phyloP scores from a whole-genome alignment of 768 basidiomycete genomes.

The Pulveroboletus ravenelii region DNA sequence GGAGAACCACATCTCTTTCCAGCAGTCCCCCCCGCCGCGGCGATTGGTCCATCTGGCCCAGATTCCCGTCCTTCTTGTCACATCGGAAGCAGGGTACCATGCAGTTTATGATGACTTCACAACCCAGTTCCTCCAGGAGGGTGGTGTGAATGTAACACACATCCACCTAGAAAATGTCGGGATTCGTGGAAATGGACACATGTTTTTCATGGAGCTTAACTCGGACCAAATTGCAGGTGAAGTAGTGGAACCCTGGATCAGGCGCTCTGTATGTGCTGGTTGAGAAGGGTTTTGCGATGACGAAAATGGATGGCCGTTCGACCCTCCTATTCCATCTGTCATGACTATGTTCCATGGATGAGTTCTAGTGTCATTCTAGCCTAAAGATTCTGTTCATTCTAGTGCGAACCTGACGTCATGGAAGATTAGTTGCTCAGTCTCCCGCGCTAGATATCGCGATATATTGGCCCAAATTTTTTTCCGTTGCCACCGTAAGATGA shows the following conservation, averaged over 20 bases:
- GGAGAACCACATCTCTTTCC: constrained; percentile 36
- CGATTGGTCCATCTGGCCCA: constrained; percentile 38
- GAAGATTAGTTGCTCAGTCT: no score
- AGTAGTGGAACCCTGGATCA: constrained; percentile 40
- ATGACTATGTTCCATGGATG: neutral
- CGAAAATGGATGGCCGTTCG: neutral
- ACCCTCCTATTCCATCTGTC: neutral
- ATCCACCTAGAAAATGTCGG: constrained; percentile 39
- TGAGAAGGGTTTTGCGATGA: neutral
- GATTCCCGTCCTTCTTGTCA: constrained; percentile 45
- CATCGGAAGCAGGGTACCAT: constrained; percentile 48
- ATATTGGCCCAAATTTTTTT: no score
- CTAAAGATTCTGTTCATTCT: no score
- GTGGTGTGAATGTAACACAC: constrained; percentile 42
- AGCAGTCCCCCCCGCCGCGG: constrained; percentile 41
- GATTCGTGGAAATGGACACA: constrained; percentile 50
- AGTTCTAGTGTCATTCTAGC: no score
- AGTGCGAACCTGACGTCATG: no score
- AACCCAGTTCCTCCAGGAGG: constrained; percentile 39
- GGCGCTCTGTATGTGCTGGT: constrained; percentile 7
- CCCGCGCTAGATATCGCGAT: no score
- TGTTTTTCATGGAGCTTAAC: constrained; percentile 56
- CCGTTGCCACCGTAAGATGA: no score
- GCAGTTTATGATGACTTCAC: constrained; percentile 45
- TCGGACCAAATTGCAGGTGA: constrained; percentile 37